These are phyloP conservation scores for Centella asiatica DNA, from an alignment of 129 eudicot genomes.

Conservation along the genomic window DNA sequence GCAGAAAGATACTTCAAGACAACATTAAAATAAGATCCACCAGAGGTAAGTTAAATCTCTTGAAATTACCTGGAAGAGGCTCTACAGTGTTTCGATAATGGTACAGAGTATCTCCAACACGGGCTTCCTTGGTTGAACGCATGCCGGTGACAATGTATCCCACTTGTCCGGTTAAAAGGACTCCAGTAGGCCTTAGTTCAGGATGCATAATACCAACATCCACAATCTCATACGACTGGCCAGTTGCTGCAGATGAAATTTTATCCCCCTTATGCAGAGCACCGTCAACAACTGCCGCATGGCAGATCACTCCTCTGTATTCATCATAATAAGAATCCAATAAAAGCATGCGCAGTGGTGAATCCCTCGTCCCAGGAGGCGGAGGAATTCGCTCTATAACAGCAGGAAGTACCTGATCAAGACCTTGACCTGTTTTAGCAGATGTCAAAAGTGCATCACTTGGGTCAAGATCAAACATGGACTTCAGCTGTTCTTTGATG, in stretches of 20 bases:
- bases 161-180: conserved; percentile 88
- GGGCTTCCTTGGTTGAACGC: conserved; percentile 95
- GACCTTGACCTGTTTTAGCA: conserved; percentile 93
- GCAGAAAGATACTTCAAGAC: neutral
- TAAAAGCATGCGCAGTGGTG: conserved; percentile 76
- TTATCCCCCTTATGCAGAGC: conserved; percentile 77
- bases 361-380: conserved; percentile 63
- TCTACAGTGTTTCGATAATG: conserved; percentile 53
- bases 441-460: conserved; percentile 74
- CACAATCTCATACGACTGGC: conserved; percentile 74
- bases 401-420: conserved; percentile 90
- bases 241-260: conserved; percentile 77
- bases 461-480: conserved; percentile 93
- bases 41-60: neutral
- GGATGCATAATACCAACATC: conserved; percentile 99
- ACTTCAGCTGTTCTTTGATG: conserved; percentile 72
- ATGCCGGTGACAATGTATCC: conserved; percentile 92
- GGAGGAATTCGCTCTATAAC: conserved; percentile 89
- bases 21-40: neutral
- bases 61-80: conserved; percentile 72
- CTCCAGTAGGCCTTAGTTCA: conserved; percentile 72
- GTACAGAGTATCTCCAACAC: conserved; percentile 86
- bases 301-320: conserved; percentile 96
- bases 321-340: conserved; percentile 95
- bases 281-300: conserved; percentile 94